Evolutionary conservation across 768 basidiomycete species (phyloP).

Genomic region (Pisolithus albus): DNA sequence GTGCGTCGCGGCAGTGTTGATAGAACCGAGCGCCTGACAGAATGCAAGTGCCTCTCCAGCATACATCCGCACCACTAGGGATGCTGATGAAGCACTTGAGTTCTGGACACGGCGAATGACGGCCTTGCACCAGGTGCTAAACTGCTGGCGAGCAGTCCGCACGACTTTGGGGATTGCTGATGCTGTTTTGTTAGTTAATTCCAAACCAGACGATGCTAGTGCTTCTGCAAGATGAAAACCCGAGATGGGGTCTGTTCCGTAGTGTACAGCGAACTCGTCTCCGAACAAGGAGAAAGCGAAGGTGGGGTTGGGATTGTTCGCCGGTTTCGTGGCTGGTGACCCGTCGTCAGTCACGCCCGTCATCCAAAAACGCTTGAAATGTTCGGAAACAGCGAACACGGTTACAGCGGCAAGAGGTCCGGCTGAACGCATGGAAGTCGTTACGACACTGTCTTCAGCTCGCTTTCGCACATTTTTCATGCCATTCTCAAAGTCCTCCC

Average conservation of each 20-base stretch:
- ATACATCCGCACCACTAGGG: slow-evolving; percentile 22
- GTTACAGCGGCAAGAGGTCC: slow-evolving; percentile 18
- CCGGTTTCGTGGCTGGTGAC: neutral
- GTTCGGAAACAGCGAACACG: slow-evolving; percentile 1
- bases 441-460: neutral
- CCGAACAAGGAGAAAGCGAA: slow-evolving; percentile 22
- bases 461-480: slow-evolving; percentile 9
- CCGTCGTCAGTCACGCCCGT: slow-evolving; percentile 16
- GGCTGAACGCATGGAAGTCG: slow-evolving; percentile 21
- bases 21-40: slow-evolving; percentile 20
- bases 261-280: slow-evolving; percentile 24
- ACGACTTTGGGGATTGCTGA: slow-evolving; percentile 16
- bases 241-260: slow-evolving; percentile 23
- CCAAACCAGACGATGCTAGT: slow-evolving; percentile 7
- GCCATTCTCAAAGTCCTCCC: slow-evolving; percentile 14
- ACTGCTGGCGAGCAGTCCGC: slow-evolving; percentile 13
- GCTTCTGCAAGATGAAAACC: slow-evolving; percentile 28
- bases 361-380: slow-evolving; percentile 22
- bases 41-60: slow-evolving; percentile 24
- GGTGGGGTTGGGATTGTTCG: slow-evolving; percentile 24
- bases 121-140: slow-evolving; percentile 23
- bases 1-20: slow-evolving; percentile 9
- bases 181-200: neutral
- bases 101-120: slow-evolving; percentile 8
- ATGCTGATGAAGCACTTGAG: slow-evolving; percentile 1